A percentile compares a stretch with the other conserved stretches of the same genome.
Conservation (phyloP, 495 filamentous ascomycete genomes). For the Talaromyces trachyspermus region DNA sequence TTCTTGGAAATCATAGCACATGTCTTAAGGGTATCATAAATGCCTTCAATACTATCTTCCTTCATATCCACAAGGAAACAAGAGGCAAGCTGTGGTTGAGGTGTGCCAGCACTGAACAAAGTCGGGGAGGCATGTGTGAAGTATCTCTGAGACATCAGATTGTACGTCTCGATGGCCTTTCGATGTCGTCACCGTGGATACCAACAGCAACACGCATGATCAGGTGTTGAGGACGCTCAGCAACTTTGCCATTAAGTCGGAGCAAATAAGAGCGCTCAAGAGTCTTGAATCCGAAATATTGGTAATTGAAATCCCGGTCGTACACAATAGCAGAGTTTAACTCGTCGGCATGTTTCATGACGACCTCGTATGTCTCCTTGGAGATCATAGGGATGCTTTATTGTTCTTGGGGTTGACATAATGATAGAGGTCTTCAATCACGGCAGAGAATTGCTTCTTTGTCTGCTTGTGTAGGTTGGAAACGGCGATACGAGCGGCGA, state of each 20-base stretch:
- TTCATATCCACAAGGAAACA: constrained; percentile 99
- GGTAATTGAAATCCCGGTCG: constrained; percentile 99
- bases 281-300: constrained; percentile 99
- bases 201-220: constrained; percentile 98
- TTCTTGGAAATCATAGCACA: constrained; percentile 99
- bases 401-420: constrained; percentile 94
- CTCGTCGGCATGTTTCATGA: constrained; percentile 93
- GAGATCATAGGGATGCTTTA: constrained; percentile 89
- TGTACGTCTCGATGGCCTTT: constrained; percentile 93
- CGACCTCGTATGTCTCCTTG: constrained; percentile 73
- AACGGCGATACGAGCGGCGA: constrained; percentile 95
- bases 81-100: constrained; percentile 84
- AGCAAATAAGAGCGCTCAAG: constrained; percentile 95
- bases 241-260: constrained; percentile 84
- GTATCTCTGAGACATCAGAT: constrained; percentile 93
- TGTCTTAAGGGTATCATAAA: constrained; percentile 98
- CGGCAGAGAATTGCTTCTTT: constrained; percentile 96
- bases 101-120: constrained; percentile 95
- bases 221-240: constrained; percentile 96
- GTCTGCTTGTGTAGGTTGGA: constrained; percentile 99
- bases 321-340: constrained; percentile 98
- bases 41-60: constrained; percentile 97
- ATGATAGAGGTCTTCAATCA: constrained; percentile 87
- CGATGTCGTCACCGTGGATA: constrained; percentile 90
- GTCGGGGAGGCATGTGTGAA: constrained; percentile 98